Base-by-base conservation (phyloP, 345 rosid species). In the Eutrema heterophyllum region DNA sequence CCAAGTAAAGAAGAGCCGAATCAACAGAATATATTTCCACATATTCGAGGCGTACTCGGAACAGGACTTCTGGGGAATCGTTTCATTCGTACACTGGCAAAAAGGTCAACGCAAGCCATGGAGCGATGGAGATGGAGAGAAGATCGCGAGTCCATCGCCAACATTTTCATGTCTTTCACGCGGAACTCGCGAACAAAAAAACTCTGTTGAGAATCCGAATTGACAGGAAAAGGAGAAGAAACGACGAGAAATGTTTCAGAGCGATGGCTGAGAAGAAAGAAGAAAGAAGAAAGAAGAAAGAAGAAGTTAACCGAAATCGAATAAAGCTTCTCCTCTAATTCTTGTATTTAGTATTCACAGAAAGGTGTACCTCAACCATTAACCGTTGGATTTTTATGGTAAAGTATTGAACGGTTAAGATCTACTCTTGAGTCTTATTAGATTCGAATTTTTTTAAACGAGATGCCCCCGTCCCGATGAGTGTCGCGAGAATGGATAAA, bases 11-110 rank as follows among this genome's bases (percentile, higher is more conserved):
- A 41, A 56, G 70, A 63, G 32, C 0, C 5, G 24, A 68, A 45
- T 76, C 41, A 83, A 40, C 68, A 76, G 56, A 35, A 39, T 9
- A 14, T 64, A 66, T 24, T 62, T 51, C 65, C 71, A 84, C 77
- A 79, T 86, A 86, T 85, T 90, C 93, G 93, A 81, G 74, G 80
- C 66, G 87, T 64, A 63, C 53, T 70, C 5, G 78, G 90, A 78
- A 79, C 63, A 75, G 85, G 82, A 68, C 73, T 79, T 48, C 39
- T 61, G 10, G 64, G 73, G 65, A 82, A 83, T 77, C 75, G 82
- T 72, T 84, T 83, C 48, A 74, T 76, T 57, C 91, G 89, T 24
- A 80, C 80, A 75, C 81, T 74, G 33, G 76, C 84, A 29, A 86
- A 59, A 59, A 82, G 71, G 67, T 80, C 73, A n/a, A 79, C 83